phyloP scores from a whole-genome alignment of 2,329 filamentous ascomycete genomes.

The Epichloe coenophiala region DNA sequence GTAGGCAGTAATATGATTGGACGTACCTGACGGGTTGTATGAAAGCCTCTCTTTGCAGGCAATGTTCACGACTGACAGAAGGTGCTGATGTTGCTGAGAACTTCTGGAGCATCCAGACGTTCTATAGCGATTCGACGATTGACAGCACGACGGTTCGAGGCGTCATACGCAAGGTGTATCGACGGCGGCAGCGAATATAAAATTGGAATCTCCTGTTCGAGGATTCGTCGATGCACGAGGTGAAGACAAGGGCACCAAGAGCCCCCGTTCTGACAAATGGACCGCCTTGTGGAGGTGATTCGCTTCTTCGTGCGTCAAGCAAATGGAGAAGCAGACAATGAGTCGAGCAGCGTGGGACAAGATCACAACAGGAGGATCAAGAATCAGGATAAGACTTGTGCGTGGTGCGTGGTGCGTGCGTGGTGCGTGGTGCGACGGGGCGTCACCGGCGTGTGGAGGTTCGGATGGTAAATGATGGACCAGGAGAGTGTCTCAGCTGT shows the following conservation, averaged over 20 bases:
- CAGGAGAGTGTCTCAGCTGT: constrained; percentile 4
- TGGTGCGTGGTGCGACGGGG: not conserved
- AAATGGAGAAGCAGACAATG: not conserved
- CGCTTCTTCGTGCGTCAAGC: not conserved
- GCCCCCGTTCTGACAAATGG: not conserved
- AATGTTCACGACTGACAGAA: not conserved
- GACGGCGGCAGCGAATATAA: not conserved
- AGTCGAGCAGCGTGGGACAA: not conserved
- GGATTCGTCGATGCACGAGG: not conserved
- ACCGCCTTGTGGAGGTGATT: not conserved
- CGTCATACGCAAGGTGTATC: not conserved
- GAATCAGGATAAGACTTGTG: not conserved
- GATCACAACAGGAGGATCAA: not conserved
- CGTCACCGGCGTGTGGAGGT: not conserved
- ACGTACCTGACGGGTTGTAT: not conserved
- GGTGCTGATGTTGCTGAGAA: too few relatives aligned
- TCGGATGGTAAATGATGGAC: constrained; percentile 2
- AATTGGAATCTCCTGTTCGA: not conserved
- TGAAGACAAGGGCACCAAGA: not conserved
- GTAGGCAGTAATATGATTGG: not conserved
- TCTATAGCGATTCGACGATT: not conserved
- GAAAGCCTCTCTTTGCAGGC: not conserved
- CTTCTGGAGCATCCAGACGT: not conserved
- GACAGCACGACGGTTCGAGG: not conserved
- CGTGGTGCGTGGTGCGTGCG: not conserved